Conservation (phyloP, 2,329 filamentous ascomycete genomes). For the Teratosphaeria zuluensis region DNA sequence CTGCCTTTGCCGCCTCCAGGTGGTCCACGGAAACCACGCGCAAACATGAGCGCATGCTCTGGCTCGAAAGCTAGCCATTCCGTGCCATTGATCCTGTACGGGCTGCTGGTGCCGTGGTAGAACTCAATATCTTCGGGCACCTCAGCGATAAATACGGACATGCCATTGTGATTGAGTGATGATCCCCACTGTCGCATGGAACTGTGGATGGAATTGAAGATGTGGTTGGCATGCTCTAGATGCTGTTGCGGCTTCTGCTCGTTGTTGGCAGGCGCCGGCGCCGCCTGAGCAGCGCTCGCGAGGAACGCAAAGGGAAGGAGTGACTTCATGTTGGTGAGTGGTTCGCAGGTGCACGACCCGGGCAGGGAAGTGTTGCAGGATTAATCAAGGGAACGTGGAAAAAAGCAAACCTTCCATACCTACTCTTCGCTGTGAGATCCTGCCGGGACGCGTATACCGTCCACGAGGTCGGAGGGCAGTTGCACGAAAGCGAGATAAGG, state of each 20-base stretch:
- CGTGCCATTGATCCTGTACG: constrained; percentile 40
- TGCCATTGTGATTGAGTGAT: constrained; percentile 63
- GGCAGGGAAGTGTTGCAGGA: background rate
- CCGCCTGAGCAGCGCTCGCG: background rate
- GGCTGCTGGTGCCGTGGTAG: constrained; percentile 52
- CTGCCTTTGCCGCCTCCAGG: constrained; percentile 3
- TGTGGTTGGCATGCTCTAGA: constrained; percentile 2
- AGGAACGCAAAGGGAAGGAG: background rate
- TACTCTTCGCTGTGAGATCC: background rate
- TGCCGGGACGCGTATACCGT: background rate
- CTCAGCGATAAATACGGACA: constrained; percentile 58
- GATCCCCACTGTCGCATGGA: constrained; percentile 57
- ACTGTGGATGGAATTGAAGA: constrained; percentile 4
- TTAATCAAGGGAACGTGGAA: background rate
- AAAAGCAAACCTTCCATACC: background rate
- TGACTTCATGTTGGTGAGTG: background rate
- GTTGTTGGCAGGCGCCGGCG: background rate
- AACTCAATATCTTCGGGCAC: constrained; percentile 56
- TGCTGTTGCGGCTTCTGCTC: background rate
- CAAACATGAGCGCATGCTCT: constrained; percentile 62
- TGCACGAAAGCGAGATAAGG: background rate
- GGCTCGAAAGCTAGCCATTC: constrained; percentile 72
- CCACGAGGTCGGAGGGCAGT: background rate
- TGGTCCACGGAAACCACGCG: constrained; percentile 25
- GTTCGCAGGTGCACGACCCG: background rate